These are phyloP conservation scores for Borovskyia barvae DNA, from an alignment of 208 protist species.

Conservation along the genomic window DNA sequence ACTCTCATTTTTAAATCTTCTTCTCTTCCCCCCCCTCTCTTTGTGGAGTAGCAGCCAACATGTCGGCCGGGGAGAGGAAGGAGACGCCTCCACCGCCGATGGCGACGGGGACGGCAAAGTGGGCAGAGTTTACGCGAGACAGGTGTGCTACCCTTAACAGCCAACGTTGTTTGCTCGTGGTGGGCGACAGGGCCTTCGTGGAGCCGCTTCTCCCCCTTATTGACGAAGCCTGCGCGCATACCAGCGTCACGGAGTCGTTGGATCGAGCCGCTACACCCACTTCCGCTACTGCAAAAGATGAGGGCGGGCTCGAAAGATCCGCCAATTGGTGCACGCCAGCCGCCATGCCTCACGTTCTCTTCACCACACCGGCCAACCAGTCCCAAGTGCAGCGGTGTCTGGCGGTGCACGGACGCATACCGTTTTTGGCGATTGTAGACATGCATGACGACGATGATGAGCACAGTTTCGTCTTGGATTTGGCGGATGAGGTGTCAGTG, in stretches of 20 bases:
- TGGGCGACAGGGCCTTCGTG: constrained; percentile 7
- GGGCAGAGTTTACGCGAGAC: constrained; percentile 14
- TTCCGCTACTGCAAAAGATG: too few species aligned
- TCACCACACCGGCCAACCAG: constrained; percentile 14
- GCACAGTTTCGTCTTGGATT: constrained; percentile 21
- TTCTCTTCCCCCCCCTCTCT: constrained; percentile 2
- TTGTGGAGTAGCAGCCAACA: background rate
- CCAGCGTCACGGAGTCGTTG: constrained; percentile 1
- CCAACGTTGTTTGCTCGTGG: constrained; percentile 13
- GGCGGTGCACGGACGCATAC: constrained; percentile 31
- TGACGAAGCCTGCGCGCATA: constrained; percentile 7
- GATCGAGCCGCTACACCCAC: background rate
- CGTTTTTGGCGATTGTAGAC: constrained; percentile 35
- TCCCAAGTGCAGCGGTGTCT: constrained; percentile 28
- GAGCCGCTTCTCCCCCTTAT: background rate
- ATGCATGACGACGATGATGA: constrained; percentile 37
- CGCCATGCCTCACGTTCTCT: constrained; percentile 20
- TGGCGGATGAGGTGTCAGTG: background rate
- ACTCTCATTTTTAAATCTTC: constrained; percentile 1
- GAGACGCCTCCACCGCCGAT: constrained; percentile 1
- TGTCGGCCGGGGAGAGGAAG: too few species aligned
- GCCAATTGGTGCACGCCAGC: background rate
- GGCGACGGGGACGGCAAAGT: constrained; percentile 7
- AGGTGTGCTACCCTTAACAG: constrained; percentile 17
- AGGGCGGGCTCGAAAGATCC: background rate